Percentiles rank a stretch among this genome's conserved stretches.
Conservation (phyloP, 768 basidiomycete genomes). For the Naganishia friedmannii region DNA sequence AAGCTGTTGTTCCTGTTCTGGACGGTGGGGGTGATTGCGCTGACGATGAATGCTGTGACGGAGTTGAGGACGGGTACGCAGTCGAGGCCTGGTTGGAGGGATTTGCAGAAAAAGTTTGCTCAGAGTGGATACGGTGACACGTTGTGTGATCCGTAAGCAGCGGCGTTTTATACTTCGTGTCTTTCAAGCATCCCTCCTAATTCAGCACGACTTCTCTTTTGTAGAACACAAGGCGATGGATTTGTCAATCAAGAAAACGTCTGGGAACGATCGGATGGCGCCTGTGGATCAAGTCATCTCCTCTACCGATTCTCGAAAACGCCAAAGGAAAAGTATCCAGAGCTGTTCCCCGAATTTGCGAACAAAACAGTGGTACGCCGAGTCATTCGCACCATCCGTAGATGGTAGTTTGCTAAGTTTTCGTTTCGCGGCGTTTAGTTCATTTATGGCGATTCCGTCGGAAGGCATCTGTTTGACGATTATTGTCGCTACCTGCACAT, state of each 20-base stretch:
- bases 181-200: not conserved
- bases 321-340: slow-evolving; percentile 7
- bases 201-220: not conserved
- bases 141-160: slow-evolving; percentile 25
- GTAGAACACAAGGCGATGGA: slow-evolving; percentile 15
- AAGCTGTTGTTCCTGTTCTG: not conserved
- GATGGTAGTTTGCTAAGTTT: not conserved
- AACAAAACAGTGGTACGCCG: slow-evolving; percentile 21
- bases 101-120: not conserved
- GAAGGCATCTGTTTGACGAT: slow-evolving; percentile 14
- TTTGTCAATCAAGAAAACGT: slow-evolving; percentile 19
- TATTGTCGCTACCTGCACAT: slow-evolving; percentile 2
- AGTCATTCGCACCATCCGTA: too few species aligned
- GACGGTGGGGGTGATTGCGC: not conserved
- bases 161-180: not conserved
- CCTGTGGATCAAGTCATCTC: slow-evolving; percentile 17
- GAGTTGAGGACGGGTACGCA: not conserved
- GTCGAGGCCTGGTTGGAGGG: not conserved
- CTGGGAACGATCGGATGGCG: slow-evolving; percentile 21
- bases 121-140: not conserved
- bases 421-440: not conserved
- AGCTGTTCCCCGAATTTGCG: slow-evolving; percentile 2
- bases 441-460: slow-evolving; percentile 19
- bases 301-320: slow-evolving; percentile 15
- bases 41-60: not conserved